Percentiles rank a stretch among this genome's conserved stretches.
phyloP scores from a whole-genome alignment of 169 alveolate genomes.

The Besnoitia besnoiti region DNA sequence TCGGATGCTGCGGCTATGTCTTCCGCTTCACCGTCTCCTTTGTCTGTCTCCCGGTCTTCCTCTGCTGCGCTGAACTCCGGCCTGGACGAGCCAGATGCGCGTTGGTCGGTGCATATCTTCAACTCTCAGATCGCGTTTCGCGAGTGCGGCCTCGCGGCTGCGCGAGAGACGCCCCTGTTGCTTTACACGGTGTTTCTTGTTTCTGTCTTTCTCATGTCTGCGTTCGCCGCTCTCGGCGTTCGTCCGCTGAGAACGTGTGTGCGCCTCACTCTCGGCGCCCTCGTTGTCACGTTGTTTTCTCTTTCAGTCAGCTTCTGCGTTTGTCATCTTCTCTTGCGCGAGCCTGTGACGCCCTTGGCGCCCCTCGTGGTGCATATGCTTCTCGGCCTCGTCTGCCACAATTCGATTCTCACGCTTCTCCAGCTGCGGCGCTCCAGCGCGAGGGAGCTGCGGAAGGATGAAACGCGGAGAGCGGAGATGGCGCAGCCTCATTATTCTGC shows the following conservation, averaged over 20 bases:
- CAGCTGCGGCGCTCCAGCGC: background rate
- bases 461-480: background rate
- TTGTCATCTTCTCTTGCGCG: conserved; percentile 45
- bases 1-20: too few relatives aligned
- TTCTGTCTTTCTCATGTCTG: background rate
- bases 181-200: background rate
- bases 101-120: conserved; percentile 21
- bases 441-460: background rate
- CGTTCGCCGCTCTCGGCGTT: conserved; percentile 13
- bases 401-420: background rate
- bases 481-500: too few relatives aligned
- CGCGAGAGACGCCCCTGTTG: conserved; percentile 1
- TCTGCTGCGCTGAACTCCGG: background rate
- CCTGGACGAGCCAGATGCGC: background rate
- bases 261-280: background rate
- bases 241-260: background rate
- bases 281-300: conserved; percentile 35
- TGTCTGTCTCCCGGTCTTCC: background rate
- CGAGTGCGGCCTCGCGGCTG: background rate
- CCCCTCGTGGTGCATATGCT: conserved; percentile 66
- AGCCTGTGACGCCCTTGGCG: conserved; percentile 58
- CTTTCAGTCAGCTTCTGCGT: conserved; percentile 49
- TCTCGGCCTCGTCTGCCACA: conserved; percentile 46
- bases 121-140: background rate
- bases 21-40: background rate